Evolutionary conservation across 768 basidiomycete species (phyloP), one percentile per base, ranked within the genome.

Genomic region (Panaeolus cyanescens): DNA sequence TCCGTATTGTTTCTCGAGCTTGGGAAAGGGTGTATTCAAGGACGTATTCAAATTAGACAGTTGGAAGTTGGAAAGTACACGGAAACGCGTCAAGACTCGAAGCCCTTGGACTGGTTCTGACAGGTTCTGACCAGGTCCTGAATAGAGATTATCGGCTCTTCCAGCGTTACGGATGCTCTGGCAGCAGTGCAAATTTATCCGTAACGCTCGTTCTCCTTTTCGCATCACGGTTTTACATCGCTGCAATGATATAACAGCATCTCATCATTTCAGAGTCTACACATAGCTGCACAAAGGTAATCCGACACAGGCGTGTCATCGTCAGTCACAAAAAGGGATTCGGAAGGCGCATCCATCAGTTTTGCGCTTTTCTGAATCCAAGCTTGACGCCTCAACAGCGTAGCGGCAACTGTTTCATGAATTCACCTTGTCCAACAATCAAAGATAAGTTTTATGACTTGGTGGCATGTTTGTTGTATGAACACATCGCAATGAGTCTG

Each of bases 371-470:
- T 50, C 45, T 25, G 22, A 20, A 28, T n/a, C 13, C 25, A 25
- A 42, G 45, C 12, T 50, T 50, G 45, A 50, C 25, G 25, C 45
- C 45, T 50, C 45, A 7, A 42, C n/a, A 20, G 8, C 19, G 17
- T 39, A 10, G 19, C 17, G 19, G 19, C n/a, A 42, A 8, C 9
- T 9, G 5, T 45, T 45, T 45, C 25, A 50, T 50, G 22, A 28
- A 50, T 50, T 50, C 45, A 28, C 19, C 45, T 50, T 50, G 45
- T 50, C 45, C 12, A 50, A 50, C 45, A 50, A 50, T 50, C 45
- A 50, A 50, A 28, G 45, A 22, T 25, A 25, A 50, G 30, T n/a
- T 25, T 50, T 15, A 28, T 28, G 5, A 4, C 25, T 28, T 28
- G n/a, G 12, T 3, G 22, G 7, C 25, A 50, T 28, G 45, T 10